Evolutionary conservation across 257 asterid genomes (phyloP).

Genomic region (Solanum paucissectum): DNA sequence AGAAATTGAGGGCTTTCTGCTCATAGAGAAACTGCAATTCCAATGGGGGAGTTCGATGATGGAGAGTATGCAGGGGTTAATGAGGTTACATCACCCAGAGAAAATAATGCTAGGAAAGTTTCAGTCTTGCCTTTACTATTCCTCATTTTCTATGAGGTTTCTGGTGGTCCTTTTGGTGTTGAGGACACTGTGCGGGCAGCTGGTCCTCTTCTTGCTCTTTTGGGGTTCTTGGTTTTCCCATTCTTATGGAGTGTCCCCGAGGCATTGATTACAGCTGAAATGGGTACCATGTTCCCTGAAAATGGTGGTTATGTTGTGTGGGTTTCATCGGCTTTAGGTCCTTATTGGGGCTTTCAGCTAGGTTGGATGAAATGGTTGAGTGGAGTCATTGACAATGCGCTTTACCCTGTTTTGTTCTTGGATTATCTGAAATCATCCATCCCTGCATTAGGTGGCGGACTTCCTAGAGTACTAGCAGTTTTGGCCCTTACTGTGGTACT

Average conservation of each 20-base stretch:
- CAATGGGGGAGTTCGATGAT: not conserved
- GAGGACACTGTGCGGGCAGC: not conserved
- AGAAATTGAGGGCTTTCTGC: not conserved
- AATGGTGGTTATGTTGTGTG: constrained; percentile 1
- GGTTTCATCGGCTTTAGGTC: constrained; percentile 2
- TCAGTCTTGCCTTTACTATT: not conserved
- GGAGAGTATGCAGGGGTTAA: not conserved
- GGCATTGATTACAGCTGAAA: constrained; percentile 3
- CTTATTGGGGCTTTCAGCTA: not conserved
- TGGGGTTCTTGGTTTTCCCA: constrained; percentile 1
- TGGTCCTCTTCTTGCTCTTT: constrained; percentile 6
- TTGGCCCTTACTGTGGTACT: not conserved
- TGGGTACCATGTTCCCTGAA: constrained; percentile 4
- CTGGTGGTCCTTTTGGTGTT: constrained; percentile 6
- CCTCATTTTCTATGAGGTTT: not conserved
- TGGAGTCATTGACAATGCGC: not conserved
- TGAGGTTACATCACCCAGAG: not conserved
- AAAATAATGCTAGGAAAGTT: not conserved
- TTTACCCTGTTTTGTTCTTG: constrained; percentile 1
- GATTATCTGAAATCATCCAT: not conserved
- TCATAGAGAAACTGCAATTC: not conserved
- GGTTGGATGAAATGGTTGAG: constrained; percentile 4
- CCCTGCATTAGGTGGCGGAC: not conserved
- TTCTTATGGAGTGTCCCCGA: not conserved
- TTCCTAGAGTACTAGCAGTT: not conserved